phyloP scores from a whole-genome alignment of 2,329 filamentous ascomycete genomes.

The Fulvia fulva region DNA sequence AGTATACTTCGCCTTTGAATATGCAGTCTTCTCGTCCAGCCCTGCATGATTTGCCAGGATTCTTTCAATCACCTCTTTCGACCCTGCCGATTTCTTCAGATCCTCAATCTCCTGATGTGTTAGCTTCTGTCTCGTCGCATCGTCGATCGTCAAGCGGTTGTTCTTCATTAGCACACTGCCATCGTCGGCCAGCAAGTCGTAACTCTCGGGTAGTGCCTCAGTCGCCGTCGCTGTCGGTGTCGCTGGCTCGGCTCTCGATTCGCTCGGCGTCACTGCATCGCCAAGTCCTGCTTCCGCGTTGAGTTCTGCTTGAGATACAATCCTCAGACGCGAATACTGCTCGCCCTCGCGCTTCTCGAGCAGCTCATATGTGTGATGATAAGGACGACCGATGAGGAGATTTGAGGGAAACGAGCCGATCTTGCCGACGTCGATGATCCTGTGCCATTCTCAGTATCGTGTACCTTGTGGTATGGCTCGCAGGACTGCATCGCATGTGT shows the following conservation, averaged over 20 bases:
- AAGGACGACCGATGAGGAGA: slow-evolving; percentile 84
- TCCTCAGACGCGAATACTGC: slow-evolving; percentile 64
- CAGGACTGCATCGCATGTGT: slow-evolving; percentile 29
- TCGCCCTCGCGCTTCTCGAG: slow-evolving; percentile 65
- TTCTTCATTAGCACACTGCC: slow-evolving; percentile 54
- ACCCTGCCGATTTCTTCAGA: slow-evolving; percentile 66
- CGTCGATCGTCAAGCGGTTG: slow-evolving; percentile 61
- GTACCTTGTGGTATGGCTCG: slow-evolving; percentile 14
- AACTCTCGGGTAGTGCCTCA: slow-evolving; percentile 33
- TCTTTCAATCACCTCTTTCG: slow-evolving; percentile 87
- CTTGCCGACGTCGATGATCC: slow-evolving; percentile 84
- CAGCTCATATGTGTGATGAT: slow-evolving; percentile 86
- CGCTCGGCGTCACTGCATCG: slow-evolving; percentile 44
- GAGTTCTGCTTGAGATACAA: slow-evolving; percentile 76
- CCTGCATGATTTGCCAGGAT: slow-evolving; percentile 84
- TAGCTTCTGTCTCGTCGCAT: slow-evolving; percentile 68
- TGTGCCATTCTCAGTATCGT: slow-evolving; percentile 42
- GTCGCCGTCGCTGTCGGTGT: slow-evolving; percentile 22
- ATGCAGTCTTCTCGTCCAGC: slow-evolving; percentile 89
- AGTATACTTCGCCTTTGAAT: slow-evolving; percentile 93
- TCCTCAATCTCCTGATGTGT: slow-evolving; percentile 67
- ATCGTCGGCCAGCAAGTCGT: slow-evolving; percentile 47
- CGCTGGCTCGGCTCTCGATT: slow-evolving; percentile 30
- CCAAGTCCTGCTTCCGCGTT: slow-evolving; percentile 69
- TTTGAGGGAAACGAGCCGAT: slow-evolving; percentile 89